Base-by-base conservation (phyloP, 2,329 filamentous ascomycete genomes). In the Teratosphaeria zuluensis region DNA sequence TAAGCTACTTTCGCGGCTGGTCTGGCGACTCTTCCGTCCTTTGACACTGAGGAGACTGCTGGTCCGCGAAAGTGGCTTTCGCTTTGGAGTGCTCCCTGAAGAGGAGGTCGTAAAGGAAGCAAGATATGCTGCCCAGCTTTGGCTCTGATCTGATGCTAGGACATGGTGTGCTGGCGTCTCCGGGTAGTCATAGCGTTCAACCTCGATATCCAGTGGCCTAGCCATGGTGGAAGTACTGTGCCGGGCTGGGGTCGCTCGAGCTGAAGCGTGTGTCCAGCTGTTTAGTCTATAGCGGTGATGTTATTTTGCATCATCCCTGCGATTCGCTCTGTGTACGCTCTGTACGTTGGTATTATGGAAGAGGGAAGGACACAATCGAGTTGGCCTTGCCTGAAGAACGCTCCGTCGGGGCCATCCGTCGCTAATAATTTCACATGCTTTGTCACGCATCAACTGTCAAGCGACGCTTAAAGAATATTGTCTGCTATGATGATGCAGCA, bases 1-100 rank as follows among this genome's bases (percentile, higher is more conserved):
- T 31, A 42, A 9, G 19, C 42, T 48, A n/a, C 16, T 24, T 2
- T n/a, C 32, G 2, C 54, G 52, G 24, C 32, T 53, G 3, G 0
- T n/a, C 12, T 53, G 28, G 12, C 14, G 52, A 6, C 16, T 31
- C 31, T 53, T 46, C 1, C 32, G 7, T n/a, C 53, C 31, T 19
- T 31, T 54, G 3, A 54, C 16, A 2, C 66, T 66, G 31, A 24
- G 7, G 2, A 31, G n/a, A 4, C 28, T 54, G 32, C 3, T 54
- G 31, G 24, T 54, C 1, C 53, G 53, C 11, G 53, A 35, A 1
- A 35, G 53, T 1, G 53, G 53, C 53, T 24, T 6, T 54, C 51
- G 30, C 51, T 31, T 52, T 11, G 21, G 51, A 19, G 30, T 8
- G 30, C 21, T 52, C 8, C 30, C 51, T 1, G 51, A 31, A 8